Conservation (phyloP, 2,329 filamentous ascomycete genomes). For the Talaromyces sp. region DNA sequence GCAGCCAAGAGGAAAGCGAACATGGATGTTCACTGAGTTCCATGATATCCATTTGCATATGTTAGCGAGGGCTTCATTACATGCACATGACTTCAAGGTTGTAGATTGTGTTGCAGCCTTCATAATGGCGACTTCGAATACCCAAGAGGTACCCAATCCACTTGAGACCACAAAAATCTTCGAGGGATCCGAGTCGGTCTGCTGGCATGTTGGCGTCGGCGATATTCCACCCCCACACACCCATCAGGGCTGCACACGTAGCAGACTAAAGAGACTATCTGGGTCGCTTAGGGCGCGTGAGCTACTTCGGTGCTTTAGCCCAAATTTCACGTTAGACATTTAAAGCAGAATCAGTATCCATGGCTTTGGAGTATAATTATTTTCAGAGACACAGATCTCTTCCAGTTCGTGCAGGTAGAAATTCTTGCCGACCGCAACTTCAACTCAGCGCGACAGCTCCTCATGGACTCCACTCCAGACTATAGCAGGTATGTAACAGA, state of each 20-base stretch:
- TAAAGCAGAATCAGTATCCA: neutral
- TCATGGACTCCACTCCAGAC: slow-evolving; percentile 34
- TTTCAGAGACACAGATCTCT: neutral
- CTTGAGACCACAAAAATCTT: neutral
- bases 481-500: slow-evolving; percentile 37
- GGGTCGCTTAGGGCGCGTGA: slow-evolving; percentile 14
- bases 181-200: slow-evolving; percentile 15
- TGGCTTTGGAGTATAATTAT: neutral
- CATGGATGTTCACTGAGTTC: neutral
- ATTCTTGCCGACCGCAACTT: neutral
- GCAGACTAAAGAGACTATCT: slow-evolving; percentile 28
- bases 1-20: neutral
- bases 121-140: neutral
- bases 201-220: slow-evolving; percentile 17
- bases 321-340: neutral
- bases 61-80: neutral
- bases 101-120: neutral
- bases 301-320: slow-evolving; percentile 9
- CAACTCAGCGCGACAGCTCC: slow-evolving; percentile 8
- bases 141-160: slow-evolving; percentile 1
- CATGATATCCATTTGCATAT: neutral
- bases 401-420: neutral
- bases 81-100: neutral
- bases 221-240: slow-evolving; percentile 15
- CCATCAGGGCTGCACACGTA: slow-evolving; percentile 41